Percentiles rank a stretch among this genome's conserved stretches.
These are phyloP conservation scores for Fagus crenata DNA, from an alignment of 306 rosid species.

Conservation along the genomic window DNA sequence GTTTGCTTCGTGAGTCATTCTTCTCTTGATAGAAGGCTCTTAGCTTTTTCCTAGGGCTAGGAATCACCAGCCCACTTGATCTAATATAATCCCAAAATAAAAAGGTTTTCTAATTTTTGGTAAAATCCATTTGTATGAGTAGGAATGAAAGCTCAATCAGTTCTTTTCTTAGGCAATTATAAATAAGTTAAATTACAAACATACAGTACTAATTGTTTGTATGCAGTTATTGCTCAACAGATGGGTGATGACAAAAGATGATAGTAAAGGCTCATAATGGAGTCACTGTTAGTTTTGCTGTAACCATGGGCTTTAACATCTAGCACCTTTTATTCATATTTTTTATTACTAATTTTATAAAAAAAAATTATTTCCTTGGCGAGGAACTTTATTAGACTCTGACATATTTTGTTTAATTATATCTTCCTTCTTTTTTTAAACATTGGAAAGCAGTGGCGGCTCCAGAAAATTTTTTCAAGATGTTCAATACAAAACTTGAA, in stretches of 20 bases:
- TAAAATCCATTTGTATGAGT: no score
- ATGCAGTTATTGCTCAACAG: neutral
- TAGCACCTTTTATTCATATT: neutral
- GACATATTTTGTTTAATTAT: neutral
- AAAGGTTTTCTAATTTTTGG: neutral
- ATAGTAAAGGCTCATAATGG: neutral
- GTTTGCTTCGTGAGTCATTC: conserved; percentile 19
- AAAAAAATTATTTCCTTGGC: no score
- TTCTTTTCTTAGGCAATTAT: neutral
- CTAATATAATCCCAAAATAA: no score
- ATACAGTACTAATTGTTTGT: neutral
- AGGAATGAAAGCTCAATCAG: neutral
- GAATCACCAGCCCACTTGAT: conserved; percentile 13
- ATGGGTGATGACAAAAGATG: neutral
- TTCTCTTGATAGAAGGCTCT: neutral
- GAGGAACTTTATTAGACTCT: neutral
- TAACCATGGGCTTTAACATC: neutral
- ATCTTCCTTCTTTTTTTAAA: neutral
- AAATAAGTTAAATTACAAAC: no score
- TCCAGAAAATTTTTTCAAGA: no score
- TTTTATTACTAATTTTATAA: no score
- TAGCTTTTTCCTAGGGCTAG: neutral
- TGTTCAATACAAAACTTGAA: no score
- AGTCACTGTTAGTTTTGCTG: neutral
- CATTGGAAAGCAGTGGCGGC: no score